A percentile compares a stretch with the other conserved stretches of the same genome.
phyloP scores from a whole-genome alignment of 2,329 filamentous ascomycete genomes.

The Penicillium sp. region DNA sequence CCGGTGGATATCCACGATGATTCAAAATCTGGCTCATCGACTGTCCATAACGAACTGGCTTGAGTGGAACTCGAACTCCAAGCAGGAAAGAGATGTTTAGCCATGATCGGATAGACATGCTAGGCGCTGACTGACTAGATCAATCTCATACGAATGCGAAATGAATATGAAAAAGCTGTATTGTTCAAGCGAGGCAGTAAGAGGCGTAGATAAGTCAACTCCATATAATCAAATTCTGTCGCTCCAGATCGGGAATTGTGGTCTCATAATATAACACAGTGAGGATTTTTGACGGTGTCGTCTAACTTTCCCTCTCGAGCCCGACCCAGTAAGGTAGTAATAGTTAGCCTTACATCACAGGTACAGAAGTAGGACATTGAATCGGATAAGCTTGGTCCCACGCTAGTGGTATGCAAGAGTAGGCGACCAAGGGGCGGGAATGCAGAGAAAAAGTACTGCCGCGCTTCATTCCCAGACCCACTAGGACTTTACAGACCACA shows the following conservation, averaged over 20 bases:
- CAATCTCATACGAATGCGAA: background rate
- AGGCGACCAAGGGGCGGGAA: no score
- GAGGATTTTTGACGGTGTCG: no score
- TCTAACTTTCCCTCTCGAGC: no score
- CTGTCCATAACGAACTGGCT: background rate
- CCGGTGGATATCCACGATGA: background rate
- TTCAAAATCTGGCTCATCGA: background rate
- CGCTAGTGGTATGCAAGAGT: no score
- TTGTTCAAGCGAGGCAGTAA: background rate
- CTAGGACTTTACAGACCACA: no score
- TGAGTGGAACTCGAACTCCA: background rate
- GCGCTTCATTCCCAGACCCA: no score
- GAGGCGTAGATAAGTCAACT: background rate
- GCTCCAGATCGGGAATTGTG: background rate
- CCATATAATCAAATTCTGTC: background rate
- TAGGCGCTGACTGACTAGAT: background rate
- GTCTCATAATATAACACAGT: background rate
- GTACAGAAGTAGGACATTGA: no score
- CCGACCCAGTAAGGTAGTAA: no score
- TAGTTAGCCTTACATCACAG: no score
- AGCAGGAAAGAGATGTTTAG: background rate
- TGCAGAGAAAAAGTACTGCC: no score
- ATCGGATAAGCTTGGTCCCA: no score
- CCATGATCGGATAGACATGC: background rate
- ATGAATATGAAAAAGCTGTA: background rate